Percentiles rank a stretch among this genome's conserved stretches.
These are phyloP conservation scores for Litchi chinensis DNA, from an alignment of 345 rosid genomes.

Conservation along the genomic window DNA sequence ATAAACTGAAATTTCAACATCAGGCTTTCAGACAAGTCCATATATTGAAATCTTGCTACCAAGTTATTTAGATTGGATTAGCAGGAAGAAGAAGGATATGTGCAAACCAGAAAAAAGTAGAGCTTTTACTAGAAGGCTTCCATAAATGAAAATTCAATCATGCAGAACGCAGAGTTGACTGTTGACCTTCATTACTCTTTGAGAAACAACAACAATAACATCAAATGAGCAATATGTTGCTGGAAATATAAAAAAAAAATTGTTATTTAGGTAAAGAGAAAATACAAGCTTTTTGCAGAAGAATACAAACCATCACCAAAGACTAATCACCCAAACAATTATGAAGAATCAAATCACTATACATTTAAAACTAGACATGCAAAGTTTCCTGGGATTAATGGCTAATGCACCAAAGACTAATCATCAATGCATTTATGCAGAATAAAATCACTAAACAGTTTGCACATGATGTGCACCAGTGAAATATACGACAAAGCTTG, in stretches of 20 bases:
- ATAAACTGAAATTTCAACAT: neutral
- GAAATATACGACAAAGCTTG: neutral
- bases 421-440: neutral
- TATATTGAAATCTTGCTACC: neutral
- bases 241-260: neutral
- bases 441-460: neutral
- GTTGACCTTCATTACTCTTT: neutral
- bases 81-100: neutral
- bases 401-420: slow-evolving; percentile 2
- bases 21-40: neutral
- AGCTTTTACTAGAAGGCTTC: neutral
- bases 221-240: neutral
- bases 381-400: neutral
- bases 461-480: neutral
- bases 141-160: neutral
- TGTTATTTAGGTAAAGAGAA: neutral
- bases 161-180: neutral
- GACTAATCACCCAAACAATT: neutral
- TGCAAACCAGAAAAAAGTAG: neutral
- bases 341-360: neutral
- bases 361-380: neutral
- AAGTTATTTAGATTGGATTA: neutral
- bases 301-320: slow-evolving; percentile 12
- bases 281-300: neutral
- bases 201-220: neutral